Evolutionary conservation across 2,329 filamentous ascomycete genomes (phyloP).

Genomic region (Penicillium sp.): DNA sequence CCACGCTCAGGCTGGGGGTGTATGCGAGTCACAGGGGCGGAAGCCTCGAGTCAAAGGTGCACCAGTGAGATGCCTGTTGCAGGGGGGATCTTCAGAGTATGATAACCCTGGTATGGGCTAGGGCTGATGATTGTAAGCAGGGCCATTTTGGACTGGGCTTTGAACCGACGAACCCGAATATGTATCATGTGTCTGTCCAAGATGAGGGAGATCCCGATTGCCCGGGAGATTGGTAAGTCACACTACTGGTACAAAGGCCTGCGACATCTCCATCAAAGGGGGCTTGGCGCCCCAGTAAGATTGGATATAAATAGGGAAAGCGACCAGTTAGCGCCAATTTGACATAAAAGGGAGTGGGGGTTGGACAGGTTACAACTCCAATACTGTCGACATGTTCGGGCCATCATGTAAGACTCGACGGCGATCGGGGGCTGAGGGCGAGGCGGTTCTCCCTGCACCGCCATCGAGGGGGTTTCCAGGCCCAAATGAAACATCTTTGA

Average conservation of each 20-base stretch:
- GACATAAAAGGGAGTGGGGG: slow-evolving; percentile 3
- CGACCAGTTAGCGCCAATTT: slow-evolving; percentile 24
- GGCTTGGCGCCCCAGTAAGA: slow-evolving; percentile 26
- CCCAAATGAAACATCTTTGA: slow-evolving; percentile 25
- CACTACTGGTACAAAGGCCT: slow-evolving; percentile 7
- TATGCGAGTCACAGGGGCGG: slow-evolving; percentile 28
- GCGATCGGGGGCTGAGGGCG: slow-evolving; percentile 2
- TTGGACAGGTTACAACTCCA: neutral
- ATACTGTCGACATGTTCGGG: neutral
- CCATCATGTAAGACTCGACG: slow-evolving; percentile 10
- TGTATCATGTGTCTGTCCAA: neutral
- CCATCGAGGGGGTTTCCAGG: slow-evolving; percentile 7
- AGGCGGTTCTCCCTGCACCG: neutral
- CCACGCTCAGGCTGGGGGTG: slow-evolving; percentile 31
- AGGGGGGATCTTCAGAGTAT: slow-evolving; percentile 1
- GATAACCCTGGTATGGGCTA: neutral
- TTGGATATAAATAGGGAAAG: slow-evolving; percentile 35
- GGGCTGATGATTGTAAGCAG: slow-evolving; percentile 2
- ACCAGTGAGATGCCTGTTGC: neutral
- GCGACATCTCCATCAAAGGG: slow-evolving; percentile 12
- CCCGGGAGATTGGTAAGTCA: slow-evolving; percentile 23
- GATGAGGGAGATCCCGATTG: slow-evolving; percentile 5
- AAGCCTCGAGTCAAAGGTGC: slow-evolving; percentile 1
- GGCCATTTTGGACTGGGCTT: neutral
- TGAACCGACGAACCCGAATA: neutral